Evolutionary conservation across 2,329 filamentous ascomycete genomes (phyloP).

Genomic region (Diplodia sapinea): DNA sequence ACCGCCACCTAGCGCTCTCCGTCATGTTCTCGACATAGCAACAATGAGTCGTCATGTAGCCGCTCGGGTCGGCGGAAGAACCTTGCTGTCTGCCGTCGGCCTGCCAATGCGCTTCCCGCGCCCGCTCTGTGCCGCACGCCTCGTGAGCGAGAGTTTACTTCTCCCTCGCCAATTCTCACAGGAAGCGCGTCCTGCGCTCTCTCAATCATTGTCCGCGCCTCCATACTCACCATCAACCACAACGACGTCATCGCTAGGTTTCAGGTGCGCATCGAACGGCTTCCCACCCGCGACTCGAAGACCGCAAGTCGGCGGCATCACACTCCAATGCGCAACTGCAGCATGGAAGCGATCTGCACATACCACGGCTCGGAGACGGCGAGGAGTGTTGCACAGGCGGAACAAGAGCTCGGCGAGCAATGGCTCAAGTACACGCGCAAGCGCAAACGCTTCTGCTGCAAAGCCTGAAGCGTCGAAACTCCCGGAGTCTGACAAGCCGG

Average conservation of each 20-base stretch:
- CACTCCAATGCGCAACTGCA: not conserved
- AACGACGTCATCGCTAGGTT: constrained; percentile 29
- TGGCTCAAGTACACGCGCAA: constrained; percentile 34
- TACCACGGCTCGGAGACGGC: constrained; percentile 35
- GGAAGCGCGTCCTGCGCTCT: not conserved
- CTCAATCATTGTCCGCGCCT: constrained; percentile 5
- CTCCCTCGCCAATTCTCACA: constrained; percentile 10
- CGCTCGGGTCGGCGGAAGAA: constrained; percentile 43
- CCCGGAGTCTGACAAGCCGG: constrained; percentile 36
- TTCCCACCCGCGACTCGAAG: not conserved
- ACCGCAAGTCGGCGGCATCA: constrained; percentile 3
- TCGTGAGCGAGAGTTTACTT: not conserved
- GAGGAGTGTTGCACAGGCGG: constrained; percentile 37
- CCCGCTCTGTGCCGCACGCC: constrained; percentile 23
- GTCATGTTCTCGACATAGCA: constrained; percentile 43
- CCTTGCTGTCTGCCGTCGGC: constrained; percentile 43
- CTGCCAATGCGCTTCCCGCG: constrained; percentile 35
- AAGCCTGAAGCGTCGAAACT: constrained; percentile 36
- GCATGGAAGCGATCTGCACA: constrained; percentile 43
- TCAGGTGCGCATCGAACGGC: constrained; percentile 15
- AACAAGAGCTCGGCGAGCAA: constrained; percentile 48
- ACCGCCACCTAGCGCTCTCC: constrained; percentile 5
- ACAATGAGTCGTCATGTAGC: constrained; percentile 55
- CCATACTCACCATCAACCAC: constrained; percentile 9
- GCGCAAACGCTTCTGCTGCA: constrained; percentile 2